Conservation (phyloP, 345 rosid genomes). For the Garcia nutans region DNA sequence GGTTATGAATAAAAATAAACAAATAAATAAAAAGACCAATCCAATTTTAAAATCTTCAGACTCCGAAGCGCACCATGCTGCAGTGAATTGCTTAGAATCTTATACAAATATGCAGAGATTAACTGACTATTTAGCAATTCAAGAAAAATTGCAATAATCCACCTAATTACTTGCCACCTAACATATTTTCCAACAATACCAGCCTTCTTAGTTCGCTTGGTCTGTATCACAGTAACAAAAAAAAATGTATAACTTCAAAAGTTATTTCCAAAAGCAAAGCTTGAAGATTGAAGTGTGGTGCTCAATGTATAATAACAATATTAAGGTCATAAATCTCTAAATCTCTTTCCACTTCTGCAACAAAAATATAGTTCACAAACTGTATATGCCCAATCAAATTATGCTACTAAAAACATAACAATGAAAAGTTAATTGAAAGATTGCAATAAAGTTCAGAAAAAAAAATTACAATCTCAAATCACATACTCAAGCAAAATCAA, state of each 20-base stretch:
- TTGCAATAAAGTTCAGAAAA: too few species aligned
- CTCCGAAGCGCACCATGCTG: neutral
- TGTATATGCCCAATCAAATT: too few species aligned
- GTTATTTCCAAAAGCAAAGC: neutral
- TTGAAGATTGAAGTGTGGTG: neutral
- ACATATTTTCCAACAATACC: slow-evolving; percentile 66
- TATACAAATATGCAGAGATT: neutral
- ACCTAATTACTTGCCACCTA: neutral
- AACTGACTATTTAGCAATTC: neutral
- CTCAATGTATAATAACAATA: neutral
- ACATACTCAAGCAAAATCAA: too few species aligned
- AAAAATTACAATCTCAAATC: too few species aligned
- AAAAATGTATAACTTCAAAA: neutral
- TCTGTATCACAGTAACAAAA: slow-evolving; percentile 31
- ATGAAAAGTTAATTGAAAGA: too few species aligned
- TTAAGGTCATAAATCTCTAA: too few species aligned
- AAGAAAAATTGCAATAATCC: neutral
- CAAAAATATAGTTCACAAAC: too few species aligned
- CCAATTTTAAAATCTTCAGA: neutral
- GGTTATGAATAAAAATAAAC: neutral
- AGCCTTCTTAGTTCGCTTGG: slow-evolving; percentile 70
- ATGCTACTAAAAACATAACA: too few species aligned
- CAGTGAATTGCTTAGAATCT: neutral
- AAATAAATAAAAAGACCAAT: neutral
- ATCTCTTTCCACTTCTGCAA: too few species aligned